phyloP scores from a whole-genome alignment of 1,284 basidiomycete species.

The Irpex sp. region DNA sequence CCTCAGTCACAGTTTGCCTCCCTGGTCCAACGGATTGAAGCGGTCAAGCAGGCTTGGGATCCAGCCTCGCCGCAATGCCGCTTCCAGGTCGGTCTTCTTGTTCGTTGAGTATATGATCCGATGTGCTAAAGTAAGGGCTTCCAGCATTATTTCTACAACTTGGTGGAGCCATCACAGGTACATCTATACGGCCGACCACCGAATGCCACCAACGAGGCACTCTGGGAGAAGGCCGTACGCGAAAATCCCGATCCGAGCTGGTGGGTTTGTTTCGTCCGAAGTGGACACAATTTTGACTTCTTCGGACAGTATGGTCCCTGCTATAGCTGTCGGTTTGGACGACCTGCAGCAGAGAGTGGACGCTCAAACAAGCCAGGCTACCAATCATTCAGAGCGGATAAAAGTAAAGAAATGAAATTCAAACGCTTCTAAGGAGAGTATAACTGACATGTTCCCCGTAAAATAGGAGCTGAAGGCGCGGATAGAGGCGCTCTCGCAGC shows the following conservation, averaged over 20 bases:
- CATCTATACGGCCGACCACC: constrained; percentile 70
- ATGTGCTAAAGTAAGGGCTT: neutral
- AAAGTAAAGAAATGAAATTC: constrained; percentile 36
- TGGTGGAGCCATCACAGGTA: constrained; percentile 74
- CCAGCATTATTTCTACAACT: constrained; percentile 83
- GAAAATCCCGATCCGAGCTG: constrained; percentile 83
- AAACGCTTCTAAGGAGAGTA: neutral
- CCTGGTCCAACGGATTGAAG: constrained; percentile 62
- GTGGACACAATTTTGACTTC: neutral
- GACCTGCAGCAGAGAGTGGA: constrained; percentile 81
- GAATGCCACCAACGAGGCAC: constrained; percentile 69
- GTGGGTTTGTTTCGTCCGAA: constrained; percentile 38
- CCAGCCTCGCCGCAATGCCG: constrained; percentile 66
- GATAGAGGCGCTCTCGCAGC: constrained; percentile 59
- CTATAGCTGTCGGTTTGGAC: constrained; percentile 78
- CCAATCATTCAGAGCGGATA: constrained; percentile 68
- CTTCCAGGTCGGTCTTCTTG: constrained; percentile 63
- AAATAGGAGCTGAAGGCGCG: constrained; percentile 65
- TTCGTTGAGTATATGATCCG: neutral
- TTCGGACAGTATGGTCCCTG: constrained; percentile 70
- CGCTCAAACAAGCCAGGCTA: constrained; percentile 70
- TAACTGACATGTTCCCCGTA: constrained; percentile 1
- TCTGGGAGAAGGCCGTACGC: constrained; percentile 78
- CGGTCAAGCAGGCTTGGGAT: constrained; percentile 72
- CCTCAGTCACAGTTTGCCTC: constrained; percentile 57